Conservation (phyloP, 176 grass and related monocot genomes). For the Hordeum vulgare region DNA sequence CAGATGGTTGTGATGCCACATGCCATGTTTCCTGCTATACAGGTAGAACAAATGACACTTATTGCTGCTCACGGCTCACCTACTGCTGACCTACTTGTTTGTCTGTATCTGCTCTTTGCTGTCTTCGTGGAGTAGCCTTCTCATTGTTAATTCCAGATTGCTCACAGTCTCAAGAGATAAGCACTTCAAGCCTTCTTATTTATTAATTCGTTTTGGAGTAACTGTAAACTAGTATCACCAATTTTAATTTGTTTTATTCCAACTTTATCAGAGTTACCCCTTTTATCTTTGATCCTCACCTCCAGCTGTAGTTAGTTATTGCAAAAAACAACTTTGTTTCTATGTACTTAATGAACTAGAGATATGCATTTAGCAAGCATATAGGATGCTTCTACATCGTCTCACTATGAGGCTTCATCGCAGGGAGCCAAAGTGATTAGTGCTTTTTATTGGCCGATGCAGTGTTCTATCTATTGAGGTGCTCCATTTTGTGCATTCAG, state of each 20-base stretch:
- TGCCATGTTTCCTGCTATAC: conserved; percentile 1
- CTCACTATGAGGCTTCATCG: not conserved
- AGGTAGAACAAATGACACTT: conserved; percentile 20
- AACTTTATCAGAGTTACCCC: not conserved
- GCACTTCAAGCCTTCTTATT: not conserved
- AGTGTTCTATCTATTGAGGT: not conserved
- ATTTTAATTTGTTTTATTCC: not conserved
- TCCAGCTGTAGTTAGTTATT: no score
- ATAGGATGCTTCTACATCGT: no score
- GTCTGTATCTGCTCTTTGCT: conserved; percentile 19
- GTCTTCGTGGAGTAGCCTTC: not conserved
- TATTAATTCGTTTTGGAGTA: not conserved
- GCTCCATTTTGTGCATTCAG: conserved; percentile 16
- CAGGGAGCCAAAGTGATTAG: not conserved
- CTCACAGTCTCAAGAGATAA: not conserved
- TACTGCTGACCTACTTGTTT: conserved; percentile 35
- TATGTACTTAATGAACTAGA: no score
- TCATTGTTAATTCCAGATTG: conserved; percentile 11
- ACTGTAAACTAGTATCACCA: not conserved
- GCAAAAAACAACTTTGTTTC: no score
- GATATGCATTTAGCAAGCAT: no score
- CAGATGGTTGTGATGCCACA: conserved; percentile 16
- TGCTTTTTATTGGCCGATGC: not conserved
- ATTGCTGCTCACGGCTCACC: conserved; percentile 41
- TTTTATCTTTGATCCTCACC: no score